A percentile compares a stretch with the other conserved stretches of the same genome.
Evolutionary conservation across 2,329 filamentous ascomycete species (phyloP).

Genomic region (Fusarium acutatum): DNA sequence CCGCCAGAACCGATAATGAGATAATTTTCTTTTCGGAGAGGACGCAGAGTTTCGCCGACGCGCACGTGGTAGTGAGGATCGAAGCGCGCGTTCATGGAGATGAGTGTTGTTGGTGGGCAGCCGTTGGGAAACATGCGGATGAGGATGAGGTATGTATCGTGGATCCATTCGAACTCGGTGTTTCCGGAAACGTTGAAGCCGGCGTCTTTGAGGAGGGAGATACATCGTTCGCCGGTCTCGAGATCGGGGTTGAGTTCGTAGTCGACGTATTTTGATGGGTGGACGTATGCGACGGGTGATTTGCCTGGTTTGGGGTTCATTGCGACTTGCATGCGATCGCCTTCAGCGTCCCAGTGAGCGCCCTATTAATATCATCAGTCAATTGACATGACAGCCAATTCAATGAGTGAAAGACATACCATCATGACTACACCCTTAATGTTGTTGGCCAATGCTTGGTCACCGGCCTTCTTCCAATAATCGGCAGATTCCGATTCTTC

Average conservation of each 20-base stretch:
- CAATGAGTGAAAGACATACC: background rate
- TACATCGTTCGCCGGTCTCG: conserved; percentile 57
- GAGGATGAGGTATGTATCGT: conserved; percentile 74
- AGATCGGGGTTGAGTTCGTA: conserved; percentile 71
- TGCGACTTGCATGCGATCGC: conserved; percentile 66
- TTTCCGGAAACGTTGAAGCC: conserved; percentile 65
- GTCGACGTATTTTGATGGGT: conserved; percentile 69
- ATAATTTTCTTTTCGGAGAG: conserved; percentile 15
- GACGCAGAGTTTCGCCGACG: conserved; percentile 26
- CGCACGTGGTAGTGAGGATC: conserved; percentile 39
- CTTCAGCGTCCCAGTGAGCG: conserved; percentile 70
- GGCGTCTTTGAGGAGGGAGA: conserved; percentile 56
- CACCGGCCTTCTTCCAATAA: conserved; percentile 38
- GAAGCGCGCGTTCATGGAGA: conserved; percentile 37
- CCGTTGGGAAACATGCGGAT: conserved; percentile 73
- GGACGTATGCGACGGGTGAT: conserved; percentile 71
- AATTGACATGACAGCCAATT: no score
- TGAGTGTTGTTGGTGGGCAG: conserved; percentile 69
- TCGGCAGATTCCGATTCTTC: conserved; percentile 31
- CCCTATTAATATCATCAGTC: background rate
- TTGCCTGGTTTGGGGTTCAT: conserved; percentile 68
- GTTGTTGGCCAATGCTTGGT: conserved; percentile 30
- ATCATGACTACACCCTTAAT: conserved; percentile 35
- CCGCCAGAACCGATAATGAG: conserved; percentile 69
- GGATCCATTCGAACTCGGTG: conserved; percentile 73